Evolutionary conservation across 768 basidiomycete genomes (phyloP).

Genomic region (Calocybe cyanea): DNA sequence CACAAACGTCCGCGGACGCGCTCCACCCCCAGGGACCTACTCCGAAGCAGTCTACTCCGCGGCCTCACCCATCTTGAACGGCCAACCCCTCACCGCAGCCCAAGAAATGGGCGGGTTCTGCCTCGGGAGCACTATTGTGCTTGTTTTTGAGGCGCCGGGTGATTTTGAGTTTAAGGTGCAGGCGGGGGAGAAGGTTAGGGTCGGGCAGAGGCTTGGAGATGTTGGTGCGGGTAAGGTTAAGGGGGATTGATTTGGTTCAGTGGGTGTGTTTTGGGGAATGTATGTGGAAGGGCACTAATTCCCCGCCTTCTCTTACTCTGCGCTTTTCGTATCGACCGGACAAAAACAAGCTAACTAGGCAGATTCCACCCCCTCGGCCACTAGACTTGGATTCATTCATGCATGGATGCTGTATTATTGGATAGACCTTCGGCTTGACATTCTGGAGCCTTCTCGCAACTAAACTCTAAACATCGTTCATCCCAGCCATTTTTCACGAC

Average conservation of each 20-base stretch:
- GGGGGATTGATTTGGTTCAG: slow-evolving; percentile 1
- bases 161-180: slow-evolving; percentile 75
- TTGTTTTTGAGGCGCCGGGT: slow-evolving; percentile 92
- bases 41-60: slow-evolving; percentile 87
- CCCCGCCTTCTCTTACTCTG: too few species aligned
- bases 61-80: slow-evolving; percentile 78
- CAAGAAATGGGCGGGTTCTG: slow-evolving; percentile 99
- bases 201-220: slow-evolving; percentile 81
- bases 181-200: slow-evolving; percentile 80
- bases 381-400: too few species aligned
- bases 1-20: slow-evolving; percentile 77
- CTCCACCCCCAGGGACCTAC: slow-evolving; percentile 81
- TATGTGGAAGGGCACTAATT: too few species aligned
- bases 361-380: too few species aligned
- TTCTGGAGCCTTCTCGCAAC: too few species aligned
- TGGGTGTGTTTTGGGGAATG: too few species aligned
- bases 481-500: too few species aligned
- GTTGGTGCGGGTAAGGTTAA: slow-evolving; percentile 26
- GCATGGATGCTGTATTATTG: too few species aligned
- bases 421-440: too few species aligned
- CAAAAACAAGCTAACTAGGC: too few species aligned
- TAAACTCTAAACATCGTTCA: too few species aligned
- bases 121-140: slow-evolving; percentile 91
- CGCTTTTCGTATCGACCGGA: too few species aligned
- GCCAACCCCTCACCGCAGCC: slow-evolving; percentile 82